A percentile compares a stretch with the other conserved stretches of the same genome.
These are phyloP conservation scores for Lupinus albus DNA, from an alignment of 306 rosid species.

Conservation along the genomic window DNA sequence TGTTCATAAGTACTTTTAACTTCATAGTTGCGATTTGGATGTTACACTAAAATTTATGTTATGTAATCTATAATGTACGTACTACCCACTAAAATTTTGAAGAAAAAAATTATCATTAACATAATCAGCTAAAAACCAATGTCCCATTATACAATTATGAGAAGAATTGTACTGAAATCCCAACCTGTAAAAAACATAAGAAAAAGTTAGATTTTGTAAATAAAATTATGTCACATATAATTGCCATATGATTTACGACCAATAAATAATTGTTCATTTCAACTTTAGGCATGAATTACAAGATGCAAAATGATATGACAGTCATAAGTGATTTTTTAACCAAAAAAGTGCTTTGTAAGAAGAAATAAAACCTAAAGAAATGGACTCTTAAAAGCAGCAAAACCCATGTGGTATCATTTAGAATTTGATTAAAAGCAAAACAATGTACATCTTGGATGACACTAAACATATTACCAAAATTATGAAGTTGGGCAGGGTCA, in stretches of 20 bases:
- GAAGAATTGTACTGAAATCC: conserved; percentile 39
- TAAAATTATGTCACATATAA: background rate
- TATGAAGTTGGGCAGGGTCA: conserved; percentile 52
- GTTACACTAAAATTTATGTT: background rate
- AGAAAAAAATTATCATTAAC: conserved; percentile 2
- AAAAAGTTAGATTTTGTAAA: background rate
- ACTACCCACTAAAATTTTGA: background rate
- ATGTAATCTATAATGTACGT: conserved; percentile 7
- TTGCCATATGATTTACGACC: background rate
- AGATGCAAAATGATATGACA: background rate
- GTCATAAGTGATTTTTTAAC: too few species aligned
- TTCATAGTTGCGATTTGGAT: too few species aligned
- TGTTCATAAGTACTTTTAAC: too few species aligned
- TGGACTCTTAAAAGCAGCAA: background rate
- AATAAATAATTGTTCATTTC: background rate
- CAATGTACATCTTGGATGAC: conserved; percentile 38
- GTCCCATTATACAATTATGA: conserved; percentile 31
- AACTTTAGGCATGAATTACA: background rate
- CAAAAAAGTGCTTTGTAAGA: too few species aligned
- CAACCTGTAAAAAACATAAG: conserved; percentile 43
- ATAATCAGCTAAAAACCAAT: conserved; percentile 23
- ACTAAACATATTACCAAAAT: conserved; percentile 52
- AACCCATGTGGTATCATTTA: background rate
- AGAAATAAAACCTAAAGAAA: too few species aligned
- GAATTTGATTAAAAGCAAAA: background rate